These are phyloP conservation scores for Penicillium paneum DNA, from an alignment of 2,329 filamentous ascomycete genomes.

Conservation along the genomic window DNA sequence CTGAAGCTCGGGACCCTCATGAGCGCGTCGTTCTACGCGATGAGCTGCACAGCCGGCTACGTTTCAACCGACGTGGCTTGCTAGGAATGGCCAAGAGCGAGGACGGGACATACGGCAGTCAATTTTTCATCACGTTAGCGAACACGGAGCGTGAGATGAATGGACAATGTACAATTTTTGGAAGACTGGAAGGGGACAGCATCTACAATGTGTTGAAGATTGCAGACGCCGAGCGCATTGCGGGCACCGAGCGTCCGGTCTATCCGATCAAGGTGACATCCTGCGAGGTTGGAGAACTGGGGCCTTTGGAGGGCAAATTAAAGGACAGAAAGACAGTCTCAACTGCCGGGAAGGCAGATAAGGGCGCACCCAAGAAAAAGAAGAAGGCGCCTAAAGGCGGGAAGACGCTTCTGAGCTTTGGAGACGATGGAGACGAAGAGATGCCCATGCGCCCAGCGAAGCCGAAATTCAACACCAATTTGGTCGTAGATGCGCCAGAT, in stretches of 20 bases:
- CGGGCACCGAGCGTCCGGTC: constrained; percentile 74
- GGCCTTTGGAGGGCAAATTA: constrained; percentile 46
- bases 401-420: constrained; percentile 49
- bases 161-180: constrained; percentile 90
- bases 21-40: constrained; percentile 70
- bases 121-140: constrained; percentile 93
- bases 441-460: constrained; percentile 41
- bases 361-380: constrained; percentile 39
- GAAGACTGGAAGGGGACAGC: constrained; percentile 84
- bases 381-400: constrained; percentile 43
- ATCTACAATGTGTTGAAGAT: constrained; percentile 96
- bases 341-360: constrained; percentile 24
- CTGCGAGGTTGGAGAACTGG: constrained; percentile 46
- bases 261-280: constrained; percentile 74
- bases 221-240: constrained; percentile 77
- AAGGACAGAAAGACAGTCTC: constrained; percentile 41
- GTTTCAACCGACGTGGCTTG: constrained; percentile 86
- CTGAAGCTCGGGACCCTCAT: constrained; percentile 46
- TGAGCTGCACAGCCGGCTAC: constrained; percentile 87
- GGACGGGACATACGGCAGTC: constrained; percentile 79
- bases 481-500: constrained; percentile 38
- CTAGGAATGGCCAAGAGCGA: constrained; percentile 87
- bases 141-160: constrained; percentile 77
- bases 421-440: constrained; percentile 40
- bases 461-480: constrained; percentile 48